phyloP scores from a whole-genome alignment of 2,329 filamentous ascomycete genomes.

The Leptodontidium sp. region DNA sequence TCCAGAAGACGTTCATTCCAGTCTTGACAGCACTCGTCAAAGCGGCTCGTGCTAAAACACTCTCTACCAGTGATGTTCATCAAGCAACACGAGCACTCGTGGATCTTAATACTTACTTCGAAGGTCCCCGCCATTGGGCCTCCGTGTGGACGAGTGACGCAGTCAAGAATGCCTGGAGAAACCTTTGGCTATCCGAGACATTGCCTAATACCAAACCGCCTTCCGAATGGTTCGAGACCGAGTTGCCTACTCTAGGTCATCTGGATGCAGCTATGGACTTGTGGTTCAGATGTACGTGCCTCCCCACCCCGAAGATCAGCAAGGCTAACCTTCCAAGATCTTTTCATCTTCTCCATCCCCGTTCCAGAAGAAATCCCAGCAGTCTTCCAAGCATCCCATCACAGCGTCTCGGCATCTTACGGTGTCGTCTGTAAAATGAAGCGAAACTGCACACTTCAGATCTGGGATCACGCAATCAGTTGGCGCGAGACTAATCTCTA shows the following conservation, averaged over 20 bases:
- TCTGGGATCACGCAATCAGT: constrained; percentile 70
- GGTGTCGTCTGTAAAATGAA: constrained; percentile 69
- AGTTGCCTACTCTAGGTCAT: constrained; percentile 54
- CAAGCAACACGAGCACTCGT: constrained; percentile 43
- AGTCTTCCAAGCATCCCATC: constrained; percentile 70
- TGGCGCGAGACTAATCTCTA: constrained; percentile 58
- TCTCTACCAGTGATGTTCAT: constrained; percentile 56
- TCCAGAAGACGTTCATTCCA: constrained; percentile 62
- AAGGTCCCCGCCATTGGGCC: constrained; percentile 54
- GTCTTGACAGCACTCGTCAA: constrained; percentile 58
- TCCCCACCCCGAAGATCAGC: neutral
- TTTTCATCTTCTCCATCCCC: constrained; percentile 57
- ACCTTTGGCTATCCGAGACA: constrained; percentile 54
- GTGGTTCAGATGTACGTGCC: constrained; percentile 51
- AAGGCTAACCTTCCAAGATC: constrained; percentile 16
- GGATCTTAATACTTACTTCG: constrained; percentile 46
- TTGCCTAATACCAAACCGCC: constrained; percentile 42
- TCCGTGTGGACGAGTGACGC: constrained; percentile 56
- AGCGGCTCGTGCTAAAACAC: constrained; percentile 55
- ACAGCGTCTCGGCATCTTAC: constrained; percentile 67
- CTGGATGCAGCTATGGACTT: constrained; percentile 55
- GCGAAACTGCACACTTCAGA: constrained; percentile 64
- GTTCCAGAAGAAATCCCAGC: constrained; percentile 54
- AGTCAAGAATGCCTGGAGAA: constrained; percentile 55
- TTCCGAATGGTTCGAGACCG: constrained; percentile 55